Conservation (phyloP, 345 rosid species). For the Anastatica hierochuntica region DNA sequence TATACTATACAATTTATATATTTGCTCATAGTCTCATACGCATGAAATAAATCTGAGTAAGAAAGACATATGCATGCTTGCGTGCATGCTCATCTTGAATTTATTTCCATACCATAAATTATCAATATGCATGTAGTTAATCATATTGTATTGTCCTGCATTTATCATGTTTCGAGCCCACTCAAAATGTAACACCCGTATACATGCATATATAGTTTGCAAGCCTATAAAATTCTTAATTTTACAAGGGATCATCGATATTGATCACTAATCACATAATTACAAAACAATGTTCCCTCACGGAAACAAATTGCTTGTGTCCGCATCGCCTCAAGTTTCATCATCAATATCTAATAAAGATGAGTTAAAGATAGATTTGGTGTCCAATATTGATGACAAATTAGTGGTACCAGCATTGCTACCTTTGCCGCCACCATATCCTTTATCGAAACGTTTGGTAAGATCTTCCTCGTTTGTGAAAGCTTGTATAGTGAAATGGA, state of each 20-base stretch:
- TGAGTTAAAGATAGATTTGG: neutral
- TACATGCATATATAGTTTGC: too few species aligned
- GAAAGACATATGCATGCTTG: too few species aligned
- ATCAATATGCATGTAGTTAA: too few species aligned
- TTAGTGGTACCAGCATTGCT: slow-evolving; percentile 6
- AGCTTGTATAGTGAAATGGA: neutral
- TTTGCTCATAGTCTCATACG: too few species aligned
- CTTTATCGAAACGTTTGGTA: neutral
- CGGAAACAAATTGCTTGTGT: neutral
- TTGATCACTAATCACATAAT: neutral
- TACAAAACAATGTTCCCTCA: neutral
- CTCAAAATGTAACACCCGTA: too few species aligned
- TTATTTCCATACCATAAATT: too few species aligned
- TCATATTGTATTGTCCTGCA: too few species aligned
- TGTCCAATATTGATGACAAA: neutral
- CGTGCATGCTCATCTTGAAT: too few species aligned
- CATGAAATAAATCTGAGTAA: too few species aligned
- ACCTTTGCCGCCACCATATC: slow-evolving; percentile 14
- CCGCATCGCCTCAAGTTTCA: neutral
- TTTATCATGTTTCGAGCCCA: too few species aligned
- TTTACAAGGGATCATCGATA: neutral
- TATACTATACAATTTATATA: too few species aligned
- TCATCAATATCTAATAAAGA: neutral
- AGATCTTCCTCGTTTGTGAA: slow-evolving; percentile 9
- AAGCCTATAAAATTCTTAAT: too few species aligned